A percentile compares a stretch with the other conserved stretches of the same genome.
These are phyloP conservation scores for Dorcoceras hygrometricum DNA, from an alignment of 257 asterid species.

Conservation along the genomic window DNA sequence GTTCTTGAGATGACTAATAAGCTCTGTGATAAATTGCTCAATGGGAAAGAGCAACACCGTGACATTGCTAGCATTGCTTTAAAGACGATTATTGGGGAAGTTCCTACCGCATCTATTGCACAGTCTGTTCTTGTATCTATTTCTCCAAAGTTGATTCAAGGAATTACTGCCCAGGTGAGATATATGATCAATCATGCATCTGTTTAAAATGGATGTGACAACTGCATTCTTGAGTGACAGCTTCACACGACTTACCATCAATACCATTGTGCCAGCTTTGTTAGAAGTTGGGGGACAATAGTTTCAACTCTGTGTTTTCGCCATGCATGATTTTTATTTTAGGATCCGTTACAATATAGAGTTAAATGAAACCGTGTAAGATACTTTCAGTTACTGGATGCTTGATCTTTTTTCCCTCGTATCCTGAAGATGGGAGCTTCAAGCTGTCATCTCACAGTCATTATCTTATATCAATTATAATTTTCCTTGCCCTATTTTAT, in stretches of 20 bases:
- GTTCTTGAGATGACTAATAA: constrained; percentile 82
- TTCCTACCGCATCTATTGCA: constrained; percentile 72
- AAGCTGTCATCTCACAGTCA: constrained; percentile 12
- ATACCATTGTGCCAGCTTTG: neutral
- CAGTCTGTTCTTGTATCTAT: constrained; percentile 69
- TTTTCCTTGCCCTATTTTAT: constrained; percentile 4
- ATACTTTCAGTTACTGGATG: neutral
- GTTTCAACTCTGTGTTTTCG: neutral
- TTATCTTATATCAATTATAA: constrained; percentile 2
- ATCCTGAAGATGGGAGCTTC: neutral
- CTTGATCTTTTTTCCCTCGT: neutral
- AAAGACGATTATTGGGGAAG: constrained; percentile 96
- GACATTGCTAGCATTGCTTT: constrained; percentile 97
- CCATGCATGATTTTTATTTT: constrained; percentile 3
- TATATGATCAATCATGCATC: constrained; percentile 15
- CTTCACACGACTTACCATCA: neutral
- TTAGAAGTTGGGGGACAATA: neutral
- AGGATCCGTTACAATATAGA: neutral
- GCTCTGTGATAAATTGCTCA: constrained; percentile 94
- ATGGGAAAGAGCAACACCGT: constrained; percentile 88
- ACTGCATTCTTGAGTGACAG: constrained; percentile 6
- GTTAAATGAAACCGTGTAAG: neutral
- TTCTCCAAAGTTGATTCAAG: constrained; percentile 82
- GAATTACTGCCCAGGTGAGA: constrained; percentile 72
- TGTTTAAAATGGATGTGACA: constrained; percentile 15